Base-by-base conservation (phyloP, 768 basidiomycete species). In the Boletus coccyginus region DNA sequence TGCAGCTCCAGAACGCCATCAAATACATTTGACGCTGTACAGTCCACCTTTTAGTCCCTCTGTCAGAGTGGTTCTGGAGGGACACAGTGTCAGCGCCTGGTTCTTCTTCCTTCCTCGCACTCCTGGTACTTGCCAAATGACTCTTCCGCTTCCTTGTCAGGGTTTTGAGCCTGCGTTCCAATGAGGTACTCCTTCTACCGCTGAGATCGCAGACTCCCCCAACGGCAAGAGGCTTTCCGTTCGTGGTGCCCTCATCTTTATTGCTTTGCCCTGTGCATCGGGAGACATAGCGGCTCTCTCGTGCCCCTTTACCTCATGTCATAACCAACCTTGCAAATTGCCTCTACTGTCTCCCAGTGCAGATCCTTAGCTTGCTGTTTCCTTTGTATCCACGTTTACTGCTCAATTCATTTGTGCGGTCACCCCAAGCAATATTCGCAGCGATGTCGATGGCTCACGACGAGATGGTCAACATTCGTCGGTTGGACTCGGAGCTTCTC, bases 81-180 rank as follows among this genome's bases (percentile, higher is more conserved):
- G 85, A 10, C 90, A 92, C 59, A 89, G 87, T 52, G 81, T 92
- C 14, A 90, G 90, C 2, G 72, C 81, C 2, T 93, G 89, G 88
- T 74, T 36, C 49, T 53, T 35, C 31, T 58, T n/a, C 29, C 58
- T 12, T 6, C 27, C 13, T 50, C 35, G 35, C 7, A 51, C 31
- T 12, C 5, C 27, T 17, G 11, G 13, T 24, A 29, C 32, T 49
- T 41, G 38, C 17, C 14, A 21, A 38, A n/a, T 46, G 49, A 44
- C n/a, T 29, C 32, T 49, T 44, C 35, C 14, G 39, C 24, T 44
- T 7, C 40, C 33, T 38, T 21, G 36, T 46, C 17, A 61, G 87
- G 85, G 72, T 84, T 9, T 61, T 87, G 51, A 84, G 85, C 69
- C 69, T 69, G 16, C 73, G 79, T 47, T 66, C 73, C 14, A 52